Conservation (phyloP, 2,329 filamentous ascomycete genomes). For the Diaporthe sp. region DNA sequence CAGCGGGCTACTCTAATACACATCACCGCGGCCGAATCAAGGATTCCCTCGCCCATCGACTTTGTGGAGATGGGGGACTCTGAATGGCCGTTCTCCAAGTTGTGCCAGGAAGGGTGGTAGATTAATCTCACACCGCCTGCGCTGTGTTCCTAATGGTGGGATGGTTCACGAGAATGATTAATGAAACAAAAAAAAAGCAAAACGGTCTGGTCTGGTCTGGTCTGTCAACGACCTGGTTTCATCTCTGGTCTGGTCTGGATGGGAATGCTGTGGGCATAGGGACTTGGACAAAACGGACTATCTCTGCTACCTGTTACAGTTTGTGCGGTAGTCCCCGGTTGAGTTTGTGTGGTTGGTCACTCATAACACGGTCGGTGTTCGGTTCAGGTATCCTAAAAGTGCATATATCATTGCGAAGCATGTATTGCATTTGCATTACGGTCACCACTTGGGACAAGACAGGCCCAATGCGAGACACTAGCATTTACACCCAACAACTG, state of each 20-base stretch:
- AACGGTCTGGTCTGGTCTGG: constrained; percentile 28
- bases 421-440: constrained; percentile 28
- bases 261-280: constrained; percentile 28
- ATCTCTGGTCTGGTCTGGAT: constrained; percentile 21
- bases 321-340: constrained; percentile 6
- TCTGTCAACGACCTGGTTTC: constrained; percentile 20
- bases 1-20: constrained; percentile 24
- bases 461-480: background rate
- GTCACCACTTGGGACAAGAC: constrained; percentile 17
- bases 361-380: constrained; percentile 19
- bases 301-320: background rate
- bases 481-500: constrained; percentile 7
- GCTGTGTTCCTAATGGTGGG: constrained; percentile 25
- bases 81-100: constrained; percentile 38
- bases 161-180: constrained; percentile 29
- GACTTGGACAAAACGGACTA: constrained; percentile 11
- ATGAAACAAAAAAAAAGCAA: constrained; percentile 22
- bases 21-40: constrained; percentile 13
- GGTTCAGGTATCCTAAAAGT: constrained; percentile 31
- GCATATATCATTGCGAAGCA: constrained; percentile 32
- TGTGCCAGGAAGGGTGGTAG: constrained; percentile 39
- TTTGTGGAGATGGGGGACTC: constrained; percentile 36
- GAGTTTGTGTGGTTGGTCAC: constrained; percentile 9
- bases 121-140: background rate
- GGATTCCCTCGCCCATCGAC: constrained; percentile 29